Percentiles rank a stretch among this genome's conserved stretches.
These are phyloP conservation scores for Pythium periplocum DNA, from an alignment of 352 stramenopile species.

Conservation along the genomic window DNA sequence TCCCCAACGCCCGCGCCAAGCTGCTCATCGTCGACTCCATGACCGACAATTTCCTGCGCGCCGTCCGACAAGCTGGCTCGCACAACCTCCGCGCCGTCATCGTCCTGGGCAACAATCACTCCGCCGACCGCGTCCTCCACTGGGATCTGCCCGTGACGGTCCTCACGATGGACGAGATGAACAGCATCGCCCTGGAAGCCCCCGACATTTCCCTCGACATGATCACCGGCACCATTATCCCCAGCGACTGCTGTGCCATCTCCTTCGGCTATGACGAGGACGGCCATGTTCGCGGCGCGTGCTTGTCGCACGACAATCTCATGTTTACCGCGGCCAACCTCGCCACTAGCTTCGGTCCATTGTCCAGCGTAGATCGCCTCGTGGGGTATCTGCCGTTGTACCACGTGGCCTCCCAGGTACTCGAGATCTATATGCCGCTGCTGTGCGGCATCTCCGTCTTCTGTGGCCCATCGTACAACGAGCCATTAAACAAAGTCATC, in stretches of 20 bases:
- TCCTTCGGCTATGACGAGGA: constrained; percentile 58
- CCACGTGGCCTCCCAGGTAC: constrained; percentile 58
- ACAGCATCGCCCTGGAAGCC: constrained; percentile 21
- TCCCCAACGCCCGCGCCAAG: constrained; percentile 41
- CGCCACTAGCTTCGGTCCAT: constrained; percentile 47
- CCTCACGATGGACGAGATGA: constrained; percentile 39
- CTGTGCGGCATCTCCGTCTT: constrained; percentile 55
- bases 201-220: constrained; percentile 16
- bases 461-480: constrained; percentile 44
- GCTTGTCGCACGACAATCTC: constrained; percentile 80
- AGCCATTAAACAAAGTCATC: constrained; percentile 47
- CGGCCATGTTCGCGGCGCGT: constrained; percentile 39
- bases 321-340: constrained; percentile 73
- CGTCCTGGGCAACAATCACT: constrained; percentile 24
- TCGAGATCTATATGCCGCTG: constrained; percentile 73
- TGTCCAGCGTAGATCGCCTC: constrained; percentile 40
- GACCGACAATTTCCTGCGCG: constrained; percentile 36
- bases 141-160: constrained; percentile 35
- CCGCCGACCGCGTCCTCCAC: constrained; percentile 10
- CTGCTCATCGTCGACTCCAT: constrained; percentile 59
- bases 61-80: constrained; percentile 20
- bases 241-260: constrained; percentile 46
- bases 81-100: constrained; percentile 43
- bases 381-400: constrained; percentile 69
- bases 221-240: constrained; percentile 22